Conservation (phyloP, 202 grass and related monocot species). For the Setaria italica region DNA sequence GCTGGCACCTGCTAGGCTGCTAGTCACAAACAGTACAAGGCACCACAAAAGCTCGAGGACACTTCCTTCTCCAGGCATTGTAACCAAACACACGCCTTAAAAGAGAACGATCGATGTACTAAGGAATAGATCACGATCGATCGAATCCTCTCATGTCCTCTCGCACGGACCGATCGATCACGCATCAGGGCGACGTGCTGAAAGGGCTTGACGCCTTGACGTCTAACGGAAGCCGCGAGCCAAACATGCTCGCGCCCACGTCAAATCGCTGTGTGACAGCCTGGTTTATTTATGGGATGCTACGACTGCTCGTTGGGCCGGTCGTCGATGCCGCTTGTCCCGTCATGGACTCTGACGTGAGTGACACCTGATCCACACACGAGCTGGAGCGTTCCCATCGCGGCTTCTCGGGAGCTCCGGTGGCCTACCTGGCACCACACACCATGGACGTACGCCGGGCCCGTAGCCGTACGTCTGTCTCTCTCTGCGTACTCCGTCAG, state of each 20-base stretch:
- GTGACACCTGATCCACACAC: too few species aligned
- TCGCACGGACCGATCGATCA: background rate
- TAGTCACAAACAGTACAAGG: too few species aligned
- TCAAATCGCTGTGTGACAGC: background rate
- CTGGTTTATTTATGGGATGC: background rate
- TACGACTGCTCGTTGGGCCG: background rate
- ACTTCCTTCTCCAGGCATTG: too few species aligned
- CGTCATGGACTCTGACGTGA: background rate
- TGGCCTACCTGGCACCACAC: slow-evolving; percentile 18
- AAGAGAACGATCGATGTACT: too few species aligned
- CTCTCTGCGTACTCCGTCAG: background rate
- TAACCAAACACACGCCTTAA: too few species aligned
- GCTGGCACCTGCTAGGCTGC: too few species aligned
- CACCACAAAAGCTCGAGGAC: too few species aligned
- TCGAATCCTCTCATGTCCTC: too few species aligned
- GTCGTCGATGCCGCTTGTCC: background rate
- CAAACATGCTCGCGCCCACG: background rate
- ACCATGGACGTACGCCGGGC: background rate
- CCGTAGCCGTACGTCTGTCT: background rate
- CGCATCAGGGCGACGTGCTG: too few species aligned
- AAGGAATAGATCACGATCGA: too few species aligned
- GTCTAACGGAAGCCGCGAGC: background rate
- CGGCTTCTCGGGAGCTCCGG: background rate
- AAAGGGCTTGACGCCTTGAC: too few species aligned
- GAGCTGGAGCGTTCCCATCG: background rate